Percentiles rank a stretch among this genome's conserved stretches.
Conservation (phyloP, 2,329 filamentous ascomycete species). For the Niveomyces coronatus region DNA sequence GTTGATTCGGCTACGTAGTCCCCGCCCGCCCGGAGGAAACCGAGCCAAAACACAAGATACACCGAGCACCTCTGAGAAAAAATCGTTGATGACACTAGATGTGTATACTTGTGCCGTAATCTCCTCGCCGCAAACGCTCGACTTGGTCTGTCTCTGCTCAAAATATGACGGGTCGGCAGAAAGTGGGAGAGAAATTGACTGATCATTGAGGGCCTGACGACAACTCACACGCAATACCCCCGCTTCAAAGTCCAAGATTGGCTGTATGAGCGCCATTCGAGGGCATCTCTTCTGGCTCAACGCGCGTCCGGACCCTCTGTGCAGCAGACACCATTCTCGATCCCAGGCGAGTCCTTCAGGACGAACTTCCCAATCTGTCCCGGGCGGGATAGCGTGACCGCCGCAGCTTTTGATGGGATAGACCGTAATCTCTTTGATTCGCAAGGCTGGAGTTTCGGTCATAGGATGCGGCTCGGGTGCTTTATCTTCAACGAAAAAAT, state of each 20-base stretch:
- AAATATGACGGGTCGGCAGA: slow-evolving; percentile 56
- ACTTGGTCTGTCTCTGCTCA: slow-evolving; percentile 33
- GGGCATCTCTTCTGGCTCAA: slow-evolving; percentile 85
- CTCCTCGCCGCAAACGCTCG: slow-evolving; percentile 74
- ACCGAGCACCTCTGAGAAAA: slow-evolving; percentile 67
- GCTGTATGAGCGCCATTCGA: slow-evolving; percentile 74
- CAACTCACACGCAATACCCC: slow-evolving; percentile 56
- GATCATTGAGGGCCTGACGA: slow-evolving; percentile 20
- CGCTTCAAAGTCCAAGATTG: slow-evolving; percentile 57
- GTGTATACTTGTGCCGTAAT: slow-evolving; percentile 63
- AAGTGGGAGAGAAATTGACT: slow-evolving; percentile 44
- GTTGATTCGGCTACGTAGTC: slow-evolving; percentile 52
- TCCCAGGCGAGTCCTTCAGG: slow-evolving; percentile 87
- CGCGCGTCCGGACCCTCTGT: slow-evolving; percentile 72
- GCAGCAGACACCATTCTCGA: slow-evolving; percentile 90
- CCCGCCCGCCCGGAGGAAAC: slow-evolving; percentile 59
- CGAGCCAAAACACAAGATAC: slow-evolving; percentile 76
- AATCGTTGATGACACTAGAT: slow-evolving; percentile 53
- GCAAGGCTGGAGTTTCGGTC: slow-evolving; percentile 11
- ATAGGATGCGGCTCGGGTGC: neutral
- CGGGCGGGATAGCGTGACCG: slow-evolving; percentile 58
- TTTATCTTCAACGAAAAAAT: slow-evolving; percentile 45
- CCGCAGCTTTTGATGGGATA: slow-evolving; percentile 95
- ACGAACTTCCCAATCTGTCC: slow-evolving; percentile 62
- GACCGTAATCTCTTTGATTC: slow-evolving; percentile 56